Evolutionary conservation across 2,329 filamentous ascomycete genomes (phyloP).

Genomic region (Lomentospora prolificans): DNA sequence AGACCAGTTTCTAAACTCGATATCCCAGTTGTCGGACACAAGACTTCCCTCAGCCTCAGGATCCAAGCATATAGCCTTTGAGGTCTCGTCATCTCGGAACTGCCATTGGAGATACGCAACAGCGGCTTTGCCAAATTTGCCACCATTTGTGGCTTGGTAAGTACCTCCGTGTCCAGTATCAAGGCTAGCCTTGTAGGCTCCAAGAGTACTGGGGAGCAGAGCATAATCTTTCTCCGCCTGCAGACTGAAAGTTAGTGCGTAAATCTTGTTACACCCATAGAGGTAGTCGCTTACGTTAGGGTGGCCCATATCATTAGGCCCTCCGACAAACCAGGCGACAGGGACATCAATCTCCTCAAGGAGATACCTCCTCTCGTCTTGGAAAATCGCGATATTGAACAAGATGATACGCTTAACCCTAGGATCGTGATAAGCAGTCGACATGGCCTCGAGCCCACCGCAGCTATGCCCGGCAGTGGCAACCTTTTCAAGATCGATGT

Average conservation of each 20-base stretch:
- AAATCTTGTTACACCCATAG: too few relatives aligned
- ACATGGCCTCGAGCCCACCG: conserved; percentile 6
- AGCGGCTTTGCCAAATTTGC: conserved; percentile 3
- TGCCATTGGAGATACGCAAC: conserved; percentile 6
- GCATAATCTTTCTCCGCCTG: conserved; percentile 1
- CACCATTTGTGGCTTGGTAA: background rate
- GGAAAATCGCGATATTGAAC: conserved; percentile 5
- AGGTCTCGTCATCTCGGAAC: background rate
- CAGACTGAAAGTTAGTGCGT: background rate
- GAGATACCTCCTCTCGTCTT: conserved; percentile 2
- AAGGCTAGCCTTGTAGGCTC: background rate
- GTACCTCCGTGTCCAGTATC: conserved; percentile 4
- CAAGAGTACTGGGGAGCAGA: background rate
- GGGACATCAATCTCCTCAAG: conserved; percentile 1
- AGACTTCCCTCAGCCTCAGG: background rate
- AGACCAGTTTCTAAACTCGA: background rate
- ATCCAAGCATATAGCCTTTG: background rate
- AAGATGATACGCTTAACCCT: conserved; percentile 1
- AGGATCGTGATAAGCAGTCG: background rate
- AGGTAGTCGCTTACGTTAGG: background rate
- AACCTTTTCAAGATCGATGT: background rate
- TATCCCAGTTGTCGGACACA: background rate
- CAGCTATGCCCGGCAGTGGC: conserved; percentile 2
- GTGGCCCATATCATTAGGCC: background rate
- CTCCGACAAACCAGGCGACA: conserved; percentile 4